Conservation (phyloP, 139 green algal species). For the Trebouxia sp. region DNA sequence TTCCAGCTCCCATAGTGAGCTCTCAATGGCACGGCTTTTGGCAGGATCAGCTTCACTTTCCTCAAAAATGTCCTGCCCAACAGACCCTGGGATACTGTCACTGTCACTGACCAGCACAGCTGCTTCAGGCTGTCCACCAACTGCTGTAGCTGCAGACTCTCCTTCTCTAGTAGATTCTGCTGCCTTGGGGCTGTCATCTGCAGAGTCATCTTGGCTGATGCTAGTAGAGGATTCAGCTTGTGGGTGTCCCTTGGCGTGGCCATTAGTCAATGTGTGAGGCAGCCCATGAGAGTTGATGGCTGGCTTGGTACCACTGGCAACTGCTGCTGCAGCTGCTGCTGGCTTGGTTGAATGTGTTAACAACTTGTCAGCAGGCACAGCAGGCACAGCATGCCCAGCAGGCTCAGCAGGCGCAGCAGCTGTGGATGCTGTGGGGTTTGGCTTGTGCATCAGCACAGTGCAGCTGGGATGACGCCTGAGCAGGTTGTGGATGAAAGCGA, state of each 20-base stretch:
- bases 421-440: slow-evolving; percentile 9
- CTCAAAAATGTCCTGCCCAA: slow-evolving; percentile 65
- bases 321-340: not conserved
- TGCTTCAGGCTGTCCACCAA: too few species aligned
- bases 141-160: too few species aligned
- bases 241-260: not conserved
- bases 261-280: not conserved
- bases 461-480: slow-evolving; percentile 89
- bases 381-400: not conserved
- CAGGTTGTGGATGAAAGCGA: slow-evolving; percentile 96
- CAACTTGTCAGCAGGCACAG: not conserved
- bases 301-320: not conserved
- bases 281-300: not conserved
- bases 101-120: not conserved
- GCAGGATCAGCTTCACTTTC: slow-evolving; percentile 65
- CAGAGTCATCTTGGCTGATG: slow-evolving; percentile 22
- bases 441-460: slow-evolving; percentile 81
- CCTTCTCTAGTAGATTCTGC: not conserved
- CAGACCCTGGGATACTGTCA: not conserved
- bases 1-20: slow-evolving; percentile 93
- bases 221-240: not conserved
- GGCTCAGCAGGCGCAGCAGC: not conserved
- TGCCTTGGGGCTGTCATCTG: not conserved
- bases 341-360: too few species aligned
- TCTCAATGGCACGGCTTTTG: slow-evolving; percentile 81